phyloP scores from a whole-genome alignment of 83 land plant genomes.

The Picea abies region DNA sequence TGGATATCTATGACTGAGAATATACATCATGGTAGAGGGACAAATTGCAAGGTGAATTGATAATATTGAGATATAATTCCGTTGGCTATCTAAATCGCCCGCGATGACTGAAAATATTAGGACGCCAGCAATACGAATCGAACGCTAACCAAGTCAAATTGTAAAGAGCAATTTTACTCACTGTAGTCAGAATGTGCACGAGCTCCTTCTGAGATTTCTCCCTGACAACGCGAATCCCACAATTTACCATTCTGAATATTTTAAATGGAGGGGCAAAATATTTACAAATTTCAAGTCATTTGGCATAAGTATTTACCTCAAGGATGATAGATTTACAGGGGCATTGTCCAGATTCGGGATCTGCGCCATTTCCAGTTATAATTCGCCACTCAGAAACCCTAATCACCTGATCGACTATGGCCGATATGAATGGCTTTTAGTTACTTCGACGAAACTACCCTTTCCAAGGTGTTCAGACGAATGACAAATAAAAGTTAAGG shows the following conservation, averaged over 20 bases:
- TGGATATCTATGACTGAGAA: background rate
- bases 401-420: too few relatives aligned
- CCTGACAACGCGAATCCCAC: conserved; percentile 33
- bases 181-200: conserved; percentile 52
- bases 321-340: conserved; percentile 70
- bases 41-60: background rate
- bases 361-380: conserved; percentile 62
- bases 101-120: background rate
- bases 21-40: background rate
- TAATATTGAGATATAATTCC: background rate
- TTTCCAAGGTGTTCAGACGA: too few relatives aligned
- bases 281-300: background rate
- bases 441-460: too few relatives aligned
- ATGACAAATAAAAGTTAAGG: too few relatives aligned
- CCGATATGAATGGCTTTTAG: too few relatives aligned
- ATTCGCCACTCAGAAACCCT: too few relatives aligned
- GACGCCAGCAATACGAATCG: background rate
- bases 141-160: too few relatives aligned
- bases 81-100: background rate
- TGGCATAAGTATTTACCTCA: conserved; percentile 52
- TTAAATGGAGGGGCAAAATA: background rate
- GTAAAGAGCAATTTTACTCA: conserved; percentile 23
- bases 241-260: background rate
- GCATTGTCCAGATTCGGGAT: conserved; percentile 91
- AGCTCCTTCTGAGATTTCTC: conserved; percentile 80